Evolutionary conservation across 441 rosid species (phyloP), one percentile per base, ranked within the genome.

Genomic region (Jatropha podagrica): DNA sequence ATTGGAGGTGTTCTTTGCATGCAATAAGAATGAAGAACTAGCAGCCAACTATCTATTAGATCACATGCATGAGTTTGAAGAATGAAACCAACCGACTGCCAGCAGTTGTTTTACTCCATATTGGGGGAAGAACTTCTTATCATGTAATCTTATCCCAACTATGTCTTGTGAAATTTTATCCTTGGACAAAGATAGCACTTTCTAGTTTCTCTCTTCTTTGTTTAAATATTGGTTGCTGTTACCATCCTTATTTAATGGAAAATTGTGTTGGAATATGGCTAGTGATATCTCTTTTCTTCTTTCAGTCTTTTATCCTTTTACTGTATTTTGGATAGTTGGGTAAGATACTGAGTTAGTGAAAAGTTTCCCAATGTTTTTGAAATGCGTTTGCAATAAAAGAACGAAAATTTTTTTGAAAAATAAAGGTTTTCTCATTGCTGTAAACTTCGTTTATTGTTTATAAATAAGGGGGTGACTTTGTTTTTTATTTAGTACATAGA

Each of bases 1-100:
- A 23, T 77, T 94, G 74, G 97, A 94, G 77, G 98, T 92, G 68
- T 94, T 85, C 84, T 94, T 94, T 75, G 98, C 98, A 15, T 94
- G 98, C 89, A 92, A 94, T 88, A 94, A 94, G 90, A 88, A 94
- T 62, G 97, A 94, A 77, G 98, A 94, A 81, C 83, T 94, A 80
- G 98, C 98, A 12, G 98, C 98, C 65, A 94, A 94, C 84, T 94
- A 94, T 85, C 97, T 94, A 71, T 79, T 94, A 62, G 97, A 94
- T 81, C 98, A 92, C 83, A 92, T 89, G 84, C 87, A 92, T n/a
- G 97, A 94, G 74, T 88, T 89, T 10, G 92, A 92, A 86, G 96
- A 91, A 8, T 82, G 85, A 83, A 54, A 42, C 56, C 65, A 71
- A 63, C 3, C 46, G 9, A 42, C 46, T 42, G 46, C 9, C 7